Base-by-base conservation (phyloP, 257 asterid genomes). In the Ilex aquifolium region DNA sequence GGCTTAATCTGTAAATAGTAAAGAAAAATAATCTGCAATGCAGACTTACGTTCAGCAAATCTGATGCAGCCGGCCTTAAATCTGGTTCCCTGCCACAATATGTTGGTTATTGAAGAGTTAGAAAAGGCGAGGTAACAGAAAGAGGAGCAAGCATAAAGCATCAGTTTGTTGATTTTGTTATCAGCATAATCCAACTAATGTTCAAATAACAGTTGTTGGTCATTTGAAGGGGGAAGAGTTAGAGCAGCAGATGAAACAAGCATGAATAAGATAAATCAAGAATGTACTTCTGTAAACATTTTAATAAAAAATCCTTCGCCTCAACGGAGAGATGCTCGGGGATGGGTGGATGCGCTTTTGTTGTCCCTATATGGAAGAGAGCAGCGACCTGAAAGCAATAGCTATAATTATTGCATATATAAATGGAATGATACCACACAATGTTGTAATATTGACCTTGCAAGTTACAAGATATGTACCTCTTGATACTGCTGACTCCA, bases 401-500 rank as follows among this genome's bases (percentile, higher is more conserved):
- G 5, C 63, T 53, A 39, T 59, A 49, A 48, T 72, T 61, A 73
- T 71, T 39, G 56, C 17, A 48, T 55, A 72, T 54, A 64, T 15
- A 6, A 14, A 21, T 14, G 32, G n/a, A 60, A 58, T 12, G 53
- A 57, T 57, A 71, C 58, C 56, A 65, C 3, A 44, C 44, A 57
- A 67, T 39, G 31, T 66, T 16, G 62, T 42, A 56, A 27, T 44
- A 13, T 21, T 56, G 59, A 69, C 54, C 15, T 51, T 53, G n/a
- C 44, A 48, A 44, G 63, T 36, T 50, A 62, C 39, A 40, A 56
- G 53, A 32, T 48, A 17, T 51, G 44, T 68, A 66, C 85, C 77
- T 87, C 99, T 76, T 85, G 97, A 73, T 88, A 93, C 79, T 90
- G 99, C 74, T 93, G 92, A 74, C 99, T 93, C 99, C 99, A 93